Base-by-base conservation (phyloP, 2,329 filamentous ascomycete genomes). In the Colletotrichum simmondsii region DNA sequence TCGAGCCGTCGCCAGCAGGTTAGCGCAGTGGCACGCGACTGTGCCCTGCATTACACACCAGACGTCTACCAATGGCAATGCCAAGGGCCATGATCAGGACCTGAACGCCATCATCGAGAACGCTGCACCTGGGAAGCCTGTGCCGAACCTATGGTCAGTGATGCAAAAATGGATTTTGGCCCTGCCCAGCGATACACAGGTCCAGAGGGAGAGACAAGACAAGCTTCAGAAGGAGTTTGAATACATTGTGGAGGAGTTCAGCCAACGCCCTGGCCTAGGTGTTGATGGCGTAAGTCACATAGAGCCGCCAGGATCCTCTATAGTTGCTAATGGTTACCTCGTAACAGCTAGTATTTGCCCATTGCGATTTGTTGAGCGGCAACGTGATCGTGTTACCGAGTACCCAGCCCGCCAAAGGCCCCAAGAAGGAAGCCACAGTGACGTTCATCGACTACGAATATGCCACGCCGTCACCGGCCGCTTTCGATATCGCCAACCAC, bases 391-490 rank as follows among this genome's bases (percentile, higher is more conserved):
- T 98, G 75, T 88, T 94, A 69, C 92, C 91, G 11, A 76, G 81
- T 35, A 77, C 78, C 76, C 80, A 78, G 57, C 76, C 83, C 35
- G 78, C 77, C 49, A 73, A 76, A 24, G 76, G 76, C 30, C 77
- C 81, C 16, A 79, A 83, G 35, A 81, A 82, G 42, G 80, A 86
- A 28, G 86, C 89, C 61, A 87, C 84, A 3, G 92, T 96, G 68
- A 90, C 90, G 79, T 98, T 99, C 84, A 99, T 99, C 81, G 97
- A 99, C 84, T 99, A 98, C 86, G 97, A 99, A 83, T 99, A 99
- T 83, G 95, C 95, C 16, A 97, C 95, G 5, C 95, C 97, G 2
- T 96, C 95, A 1, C 96, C 96, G 1, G 95, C 95, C 4, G 95
- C 96, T 2, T 99, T 99, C 83, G 97, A 99, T 81, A 92, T 99